Conservation (phyloP, 2,329 filamentous ascomycete genomes). For the Colletotrichum sp. region DNA sequence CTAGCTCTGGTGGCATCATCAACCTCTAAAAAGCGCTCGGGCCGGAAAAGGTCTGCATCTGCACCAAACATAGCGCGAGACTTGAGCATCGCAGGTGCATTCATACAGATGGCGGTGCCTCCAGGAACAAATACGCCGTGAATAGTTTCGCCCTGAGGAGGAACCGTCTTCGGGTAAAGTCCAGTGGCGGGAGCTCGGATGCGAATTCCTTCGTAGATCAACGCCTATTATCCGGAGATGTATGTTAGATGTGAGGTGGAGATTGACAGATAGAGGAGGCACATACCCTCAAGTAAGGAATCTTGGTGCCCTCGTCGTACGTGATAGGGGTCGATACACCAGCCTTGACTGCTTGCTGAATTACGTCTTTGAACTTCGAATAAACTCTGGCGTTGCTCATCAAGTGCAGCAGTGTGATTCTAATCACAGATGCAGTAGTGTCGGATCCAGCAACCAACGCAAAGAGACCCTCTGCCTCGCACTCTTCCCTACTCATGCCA, state of each 20-base stretch:
- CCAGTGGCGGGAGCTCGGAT: not conserved
- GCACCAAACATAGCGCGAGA: slow-evolving; percentile 42
- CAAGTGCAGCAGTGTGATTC: slow-evolving; percentile 56
- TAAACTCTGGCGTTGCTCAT: slow-evolving; percentile 54
- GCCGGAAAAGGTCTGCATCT: slow-evolving; percentile 50
- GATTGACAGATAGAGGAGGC: not conserved
- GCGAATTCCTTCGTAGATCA: slow-evolving; percentile 2
- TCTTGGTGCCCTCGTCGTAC: not conserved
- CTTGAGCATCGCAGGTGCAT: slow-evolving; percentile 39
- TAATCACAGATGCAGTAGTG: slow-evolving; percentile 60
- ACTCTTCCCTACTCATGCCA: slow-evolving; percentile 31
- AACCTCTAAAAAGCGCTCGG: slow-evolving; percentile 52
- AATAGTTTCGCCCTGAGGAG: slow-evolving; percentile 21
- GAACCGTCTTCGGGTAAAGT: not conserved
- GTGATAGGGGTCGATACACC: slow-evolving; percentile 23
- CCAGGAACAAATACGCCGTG: slow-evolving; percentile 36
- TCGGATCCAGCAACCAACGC: slow-evolving; percentile 58
- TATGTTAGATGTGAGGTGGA: not conserved
- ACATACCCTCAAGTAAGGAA: not conserved
- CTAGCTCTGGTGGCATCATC: slow-evolving; percentile 35
- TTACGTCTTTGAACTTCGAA: slow-evolving; percentile 50
- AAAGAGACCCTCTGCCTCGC: slow-evolving; percentile 32
- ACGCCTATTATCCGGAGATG: not conserved
- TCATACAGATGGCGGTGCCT: slow-evolving; percentile 46
- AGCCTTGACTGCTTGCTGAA: slow-evolving; percentile 36